Base-by-base conservation (phyloP, 176 grass and related monocot species). In the Paspalum vaginatum region DNA sequence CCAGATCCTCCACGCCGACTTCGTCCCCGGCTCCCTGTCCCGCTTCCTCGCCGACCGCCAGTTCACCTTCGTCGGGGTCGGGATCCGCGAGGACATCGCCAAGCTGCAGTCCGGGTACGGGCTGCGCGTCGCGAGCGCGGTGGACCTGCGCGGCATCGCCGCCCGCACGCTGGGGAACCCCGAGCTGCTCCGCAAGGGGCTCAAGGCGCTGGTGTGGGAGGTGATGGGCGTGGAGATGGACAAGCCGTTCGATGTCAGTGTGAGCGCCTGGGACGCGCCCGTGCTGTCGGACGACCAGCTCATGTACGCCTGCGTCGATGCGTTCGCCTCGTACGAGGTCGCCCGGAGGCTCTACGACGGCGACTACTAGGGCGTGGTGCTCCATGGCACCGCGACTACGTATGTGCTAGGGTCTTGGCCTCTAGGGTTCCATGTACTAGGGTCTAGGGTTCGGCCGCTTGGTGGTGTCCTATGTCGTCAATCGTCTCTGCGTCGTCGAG, bases 1-100 rank as follows among this genome's bases (percentile, higher is more conserved):
- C 83, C 86, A 92, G 83, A 81, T 91, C 86, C 27, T 79, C 72
- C 84, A 0, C 38, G 59, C 82, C 50, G 86, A 91, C 76, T 74
- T 58, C 70, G 8, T 91, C 45, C 86, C 89, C 4, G 49, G 5
- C 40, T 6, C 5, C 5, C 68, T 91, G 18, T 11, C 2, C 62
- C 2, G 26, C 5, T 82, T 88, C 74, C 24, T 91, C 44, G 38
- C 42, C 47, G 76, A 81, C 51, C 32, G 8, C 2, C 70, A 81
- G 5, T 91, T 85, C 82, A 59, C 16, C 82, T 91, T 88, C 76
- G 72, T 85, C 32, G 82, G 82, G 8, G 72, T 88, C 54, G 89
- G 81, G 6, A 50, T 88, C 46, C 0, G 9, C 49, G 60, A 9
- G 54, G 86, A 88, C 65, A 68, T 47, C 14, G 55, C 22, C 21